Base-by-base conservation (phyloP, 2,329 filamentous ascomycete genomes). In the Phoma sp. region DNA sequence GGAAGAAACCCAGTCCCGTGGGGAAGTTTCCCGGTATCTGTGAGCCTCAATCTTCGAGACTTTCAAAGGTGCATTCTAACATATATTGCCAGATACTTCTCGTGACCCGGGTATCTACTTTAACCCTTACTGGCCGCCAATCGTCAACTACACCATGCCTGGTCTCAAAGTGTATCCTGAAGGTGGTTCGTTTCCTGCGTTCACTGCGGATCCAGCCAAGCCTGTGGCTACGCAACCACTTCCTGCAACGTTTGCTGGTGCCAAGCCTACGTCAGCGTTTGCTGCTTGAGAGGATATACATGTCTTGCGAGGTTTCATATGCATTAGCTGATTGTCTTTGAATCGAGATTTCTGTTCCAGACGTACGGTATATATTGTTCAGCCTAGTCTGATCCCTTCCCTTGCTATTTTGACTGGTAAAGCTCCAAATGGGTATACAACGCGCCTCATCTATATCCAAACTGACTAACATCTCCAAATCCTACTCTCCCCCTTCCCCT, bases 11-110 rank as follows among this genome's bases (percentile, higher is more conserved):
- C 5, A 53, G 57, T 5, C 69, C 72, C 2, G 57, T 72, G 18
- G 70, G 68, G n/a, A 65, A 69, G 53, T 75, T 78, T 58, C 75
- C 76, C 17, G 76, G 62, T 18, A 76, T 38, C 7, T 59, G 51
- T 52, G 42, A 40, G 23, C 23, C 23, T 25, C 23, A n/a, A n/a
- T n/a, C n/a, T n/a, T n/a, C n/a, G n/a, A n/a, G n/a, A n/a, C n/a
- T n/a, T n/a, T n/a, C n/a, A n/a, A n/a, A n/a, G n/a, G n/a, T n/a
- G n/a, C n/a, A n/a, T n/a, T n/a, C n/a, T n/a, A n/a, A n/a, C n/a
- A n/a, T n/a, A n/a, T n/a, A 7, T 20, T 1, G 3, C 3, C 17
- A 56, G 53, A 52, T 20, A 52, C 32, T 21, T 37, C 47, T 10
- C 47, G 42, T 7, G 47, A 56, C 17, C 42, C 53, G 1, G 53